A percentile compares a stretch with the other conserved stretches of the same genome.
These are phyloP conservation scores for Linum usitatissimum DNA, from an alignment of 345 rosid species.

Conservation along the genomic window DNA sequence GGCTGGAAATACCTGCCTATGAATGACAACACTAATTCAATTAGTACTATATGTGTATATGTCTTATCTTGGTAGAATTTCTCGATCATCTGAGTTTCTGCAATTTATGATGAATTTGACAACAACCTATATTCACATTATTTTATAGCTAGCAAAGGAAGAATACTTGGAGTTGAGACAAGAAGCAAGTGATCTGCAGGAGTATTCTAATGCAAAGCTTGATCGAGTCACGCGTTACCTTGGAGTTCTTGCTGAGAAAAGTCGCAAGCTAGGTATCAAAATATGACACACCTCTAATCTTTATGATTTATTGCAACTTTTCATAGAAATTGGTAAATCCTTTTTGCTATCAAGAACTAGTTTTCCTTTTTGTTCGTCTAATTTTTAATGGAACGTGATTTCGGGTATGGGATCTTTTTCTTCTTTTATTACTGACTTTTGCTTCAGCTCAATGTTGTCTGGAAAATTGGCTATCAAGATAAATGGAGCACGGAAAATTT, in stretches of 20 bases:
- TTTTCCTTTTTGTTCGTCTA: slow-evolving; percentile 9
- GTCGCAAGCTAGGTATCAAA: slow-evolving; percentile 64
- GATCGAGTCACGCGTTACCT: slow-evolving; percentile 87
- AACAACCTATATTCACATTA: slow-evolving; percentile 4
- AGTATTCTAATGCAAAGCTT: slow-evolving; percentile 88
- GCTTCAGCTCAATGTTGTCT: too few species aligned
- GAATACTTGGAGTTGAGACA: slow-evolving; percentile 79
- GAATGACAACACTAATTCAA: not conserved
- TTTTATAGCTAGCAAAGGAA: slow-evolving; percentile 55
- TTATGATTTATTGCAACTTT: not conserved
- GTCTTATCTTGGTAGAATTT: not conserved
- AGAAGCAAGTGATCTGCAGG: slow-evolving; percentile 86
- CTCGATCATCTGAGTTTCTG: not conserved
- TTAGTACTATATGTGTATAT: not conserved
- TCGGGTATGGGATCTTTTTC: too few species aligned
- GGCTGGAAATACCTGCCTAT: not conserved
- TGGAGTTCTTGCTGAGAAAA: slow-evolving; percentile 81
- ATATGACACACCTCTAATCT: not conserved
- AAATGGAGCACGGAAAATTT: too few species aligned
- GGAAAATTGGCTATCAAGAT: too few species aligned
- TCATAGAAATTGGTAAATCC: not conserved
- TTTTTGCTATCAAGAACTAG: not conserved
- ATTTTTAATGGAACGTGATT: not conserved
- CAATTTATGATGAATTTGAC: not conserved
- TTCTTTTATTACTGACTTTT: too few species aligned